phyloP scores from a whole-genome alignment of 441 rosid species.

The Flueggea neowawraea region DNA sequence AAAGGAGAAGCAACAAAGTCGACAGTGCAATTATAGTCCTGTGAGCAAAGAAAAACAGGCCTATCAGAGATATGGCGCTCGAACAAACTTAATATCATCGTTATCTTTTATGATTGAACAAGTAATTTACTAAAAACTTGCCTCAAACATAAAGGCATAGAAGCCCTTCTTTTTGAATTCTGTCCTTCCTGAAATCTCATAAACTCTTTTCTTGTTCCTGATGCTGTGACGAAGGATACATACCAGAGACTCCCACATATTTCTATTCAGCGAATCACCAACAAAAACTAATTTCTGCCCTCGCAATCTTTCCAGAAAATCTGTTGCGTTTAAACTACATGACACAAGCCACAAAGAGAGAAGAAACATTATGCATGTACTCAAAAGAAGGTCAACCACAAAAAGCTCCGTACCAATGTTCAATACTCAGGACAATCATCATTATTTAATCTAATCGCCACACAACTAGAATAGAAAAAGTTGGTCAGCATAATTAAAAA shows the following conservation, averaged over 20 bases:
- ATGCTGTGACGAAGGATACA: constrained; percentile 59
- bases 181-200: constrained; percentile 52
- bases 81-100: not conserved
- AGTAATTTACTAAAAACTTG: constrained; percentile 11
- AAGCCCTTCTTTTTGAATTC: constrained; percentile 58
- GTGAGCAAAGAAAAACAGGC: constrained; percentile 9
- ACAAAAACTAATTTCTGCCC: constrained; percentile 70
- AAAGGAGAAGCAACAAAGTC: constrained; percentile 72
- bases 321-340: constrained; percentile 56
- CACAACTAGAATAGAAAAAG: no score
- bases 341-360: not conserved
- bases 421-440: no score
- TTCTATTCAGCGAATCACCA: constrained; percentile 83
- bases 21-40: constrained; percentile 73
- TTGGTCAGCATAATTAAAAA: no score
- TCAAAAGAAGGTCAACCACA: not conserved
- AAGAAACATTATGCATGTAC: not conserved
- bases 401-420: not conserved
- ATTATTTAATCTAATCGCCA: no score
- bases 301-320: constrained; percentile 58
- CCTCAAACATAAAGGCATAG: constrained; percentile 59
- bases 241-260: constrained; percentile 87
- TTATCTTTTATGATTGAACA: not conserved
- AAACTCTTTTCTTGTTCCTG: constrained; percentile 44
- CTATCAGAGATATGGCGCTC: not conserved